Base-by-base conservation (phyloP, 176 grass and related monocot genomes). In the Stipa capillata region DNA sequence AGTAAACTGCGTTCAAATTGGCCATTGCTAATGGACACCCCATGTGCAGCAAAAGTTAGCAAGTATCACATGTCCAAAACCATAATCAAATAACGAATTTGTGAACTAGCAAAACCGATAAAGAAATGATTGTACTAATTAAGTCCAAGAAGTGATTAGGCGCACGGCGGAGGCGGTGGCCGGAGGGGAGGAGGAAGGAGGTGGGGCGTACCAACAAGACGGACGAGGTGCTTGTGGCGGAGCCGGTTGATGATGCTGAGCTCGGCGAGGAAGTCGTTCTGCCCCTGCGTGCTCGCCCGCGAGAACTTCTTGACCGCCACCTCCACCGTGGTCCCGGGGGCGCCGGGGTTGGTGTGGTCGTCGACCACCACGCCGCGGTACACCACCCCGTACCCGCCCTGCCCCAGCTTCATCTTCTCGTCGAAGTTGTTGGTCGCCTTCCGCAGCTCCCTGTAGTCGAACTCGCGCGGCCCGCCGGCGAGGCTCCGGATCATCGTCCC, bases 241-340 rank as follows among this genome's bases (percentile, higher is more conserved):
- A 98, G 92, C 5, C 94, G 89, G 69, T 97, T 97, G 80, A 97
- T 97, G 77, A 97, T 97, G 68, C 74, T 90, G 56, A 97, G 91
- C 87, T 97, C 94, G 53, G 85, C 72, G 42, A 97, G 79, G 82
- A 97, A 97, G 54, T 97, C 92, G 20, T 90, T 91, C 79, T 92
- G 90, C 2, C 92, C 90, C 82, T 92, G 88, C 74, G 90, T 87
- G 82, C 73, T 94, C 0, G 80, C 81, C 24, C 96, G 76, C 4
- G 90, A 94, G 81, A 98, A 98, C 84, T 87, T 85, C 90, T 98
- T 98, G 5, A 97, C 94, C 10, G 94, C 94, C 50, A 97, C 91
- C 54, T 85, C 78, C 48, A 84, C 76, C 69, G 34, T 31, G 53
- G 79, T 85, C 37, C 84, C 86, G 41, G 59, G 5, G 69, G 69